Evolutionary conservation across 177 flowering plant genomes (phyloP).

Genomic region (Telopea speciosissima): DNA sequence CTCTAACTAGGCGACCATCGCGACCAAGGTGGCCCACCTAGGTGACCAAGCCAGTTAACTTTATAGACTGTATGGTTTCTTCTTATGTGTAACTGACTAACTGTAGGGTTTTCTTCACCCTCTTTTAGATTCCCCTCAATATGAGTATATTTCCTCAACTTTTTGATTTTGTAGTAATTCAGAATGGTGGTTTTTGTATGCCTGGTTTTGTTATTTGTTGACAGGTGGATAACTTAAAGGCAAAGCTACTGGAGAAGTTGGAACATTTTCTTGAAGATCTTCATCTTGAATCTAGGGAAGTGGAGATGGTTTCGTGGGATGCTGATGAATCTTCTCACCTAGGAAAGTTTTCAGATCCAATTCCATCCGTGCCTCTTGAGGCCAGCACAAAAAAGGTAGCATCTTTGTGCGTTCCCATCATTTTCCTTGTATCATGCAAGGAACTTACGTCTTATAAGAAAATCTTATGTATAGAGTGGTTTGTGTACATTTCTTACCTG

Average conservation of each 20-base stretch:
- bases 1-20: no score
- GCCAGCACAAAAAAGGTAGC: slow-evolving; percentile 26
- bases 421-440: background rate
- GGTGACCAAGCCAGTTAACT: background rate
- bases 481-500: no score
- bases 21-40: no score
- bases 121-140: background rate
- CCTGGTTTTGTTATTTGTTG: slow-evolving; percentile 10
- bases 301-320: slow-evolving; percentile 23
- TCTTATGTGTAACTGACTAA: background rate
- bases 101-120: background rate
- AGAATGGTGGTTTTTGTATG: slow-evolving; percentile 6
- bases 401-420: background rate
- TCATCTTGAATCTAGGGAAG: slow-evolving; percentile 41
- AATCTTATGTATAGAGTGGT: no score
- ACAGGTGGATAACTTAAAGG: slow-evolving; percentile 82
- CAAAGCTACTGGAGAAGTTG: slow-evolving; percentile 69
- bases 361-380: slow-evolving; percentile 34
- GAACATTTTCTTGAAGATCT: slow-evolving; percentile 58
- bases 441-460: background rate
- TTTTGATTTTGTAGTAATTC: background rate
- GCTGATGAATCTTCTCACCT: slow-evolving; percentile 34
- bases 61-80: background rate
- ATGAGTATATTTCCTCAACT: background rate
- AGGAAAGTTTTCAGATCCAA: slow-evolving; percentile 26